Base-by-base conservation (phyloP, 345 rosid genomes). In the Toxicodendron radicans region DNA sequence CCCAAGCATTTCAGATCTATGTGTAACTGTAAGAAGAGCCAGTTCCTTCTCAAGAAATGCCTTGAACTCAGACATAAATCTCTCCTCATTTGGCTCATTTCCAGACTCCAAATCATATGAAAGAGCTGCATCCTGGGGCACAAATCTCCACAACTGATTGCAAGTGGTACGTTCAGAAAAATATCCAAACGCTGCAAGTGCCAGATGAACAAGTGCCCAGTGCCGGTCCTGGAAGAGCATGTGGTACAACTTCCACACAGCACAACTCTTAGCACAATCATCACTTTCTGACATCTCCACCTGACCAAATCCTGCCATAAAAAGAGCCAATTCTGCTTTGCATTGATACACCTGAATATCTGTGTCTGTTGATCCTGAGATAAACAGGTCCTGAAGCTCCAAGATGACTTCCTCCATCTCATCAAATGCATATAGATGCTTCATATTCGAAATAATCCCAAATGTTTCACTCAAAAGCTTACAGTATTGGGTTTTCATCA, bases 61-160 rank as follows among this genome's bases (percentile, higher is more conserved):
- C 87, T 91, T 95, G 58, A 95, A 68, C 65, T 87, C 93, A 0
- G 84, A 83, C 99, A 95, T 89, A 75, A 95, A 92, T 66, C 86
- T 84, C 58, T 87, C 93, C 70, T 80, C 90, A 23, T 66, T 87
- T 5, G 88, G 84, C 78, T 87, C 90, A 74, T 79, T 87, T 53
- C 95, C 97, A 5, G 82, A 74, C 18, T 18, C 69, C 54, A 83
- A 21, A 59, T 92, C 99, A 23, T 87, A 93, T 7, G 97, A 86
- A 75, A 95, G 92, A 61, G 98, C 90, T 5, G 98, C 98, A 75
- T 89, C 82, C 45, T 85, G 87, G 0, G 95, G 98, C 69, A 95
- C 87, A 79, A 95, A 93, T 81, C 85, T 87, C 98, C 99, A 95
- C 24, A 95, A 85, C 78, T 91, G 83, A 79, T 80, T 85, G 85